These are phyloP conservation scores for Rossbeevera mucosa DNA, from an alignment of 768 basidiomycete genomes.

Conservation along the genomic window DNA sequence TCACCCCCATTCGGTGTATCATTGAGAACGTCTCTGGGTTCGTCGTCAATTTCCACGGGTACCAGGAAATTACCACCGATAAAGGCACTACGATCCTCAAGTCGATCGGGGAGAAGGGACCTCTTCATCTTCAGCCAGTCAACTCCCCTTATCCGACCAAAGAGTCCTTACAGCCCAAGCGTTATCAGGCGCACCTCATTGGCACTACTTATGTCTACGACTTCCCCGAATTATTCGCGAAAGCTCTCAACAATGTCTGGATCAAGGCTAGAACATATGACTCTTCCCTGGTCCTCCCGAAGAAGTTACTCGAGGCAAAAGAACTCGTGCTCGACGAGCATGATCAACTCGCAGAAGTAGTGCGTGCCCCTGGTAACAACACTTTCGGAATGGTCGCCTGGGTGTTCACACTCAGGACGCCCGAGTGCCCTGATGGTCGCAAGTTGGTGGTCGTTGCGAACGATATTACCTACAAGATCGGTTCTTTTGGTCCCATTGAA, in stretches of 20 bases:
- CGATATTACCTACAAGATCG: constrained; percentile 98
- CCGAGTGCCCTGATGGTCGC: constrained; percentile 88
- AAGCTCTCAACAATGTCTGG: constrained; percentile 94
- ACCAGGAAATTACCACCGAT: constrained; percentile 96
- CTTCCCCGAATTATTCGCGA: constrained; percentile 98
- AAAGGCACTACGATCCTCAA: constrained; percentile 94
- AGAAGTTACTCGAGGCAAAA: constrained; percentile 72
- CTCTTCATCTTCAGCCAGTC: constrained; percentile 92
- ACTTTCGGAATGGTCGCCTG: constrained; percentile 97
- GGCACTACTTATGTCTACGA: constrained; percentile 99
- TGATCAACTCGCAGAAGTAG: constrained; percentile 85
- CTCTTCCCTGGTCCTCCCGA: constrained; percentile 67
- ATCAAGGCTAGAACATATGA: constrained; percentile 59
- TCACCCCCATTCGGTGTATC: constrained; percentile 93
- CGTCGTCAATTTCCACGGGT: constrained; percentile 96
- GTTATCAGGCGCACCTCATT: constrained; percentile 96
- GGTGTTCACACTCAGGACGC: constrained; percentile 89
- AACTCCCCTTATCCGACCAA: constrained; percentile 93
- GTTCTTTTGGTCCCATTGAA: constrained; percentile 93
- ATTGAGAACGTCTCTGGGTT: constrained; percentile 99
- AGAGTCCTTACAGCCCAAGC: constrained; percentile 96
- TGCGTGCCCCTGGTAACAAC: constrained; percentile 90
- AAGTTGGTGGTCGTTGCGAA: constrained; percentile 89
- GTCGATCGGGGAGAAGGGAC: constrained; percentile 97
- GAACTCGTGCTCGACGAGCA: constrained; percentile 95